phyloP scores from a whole-genome alignment of 306 rosid genomes.

The Alnus rubra region DNA sequence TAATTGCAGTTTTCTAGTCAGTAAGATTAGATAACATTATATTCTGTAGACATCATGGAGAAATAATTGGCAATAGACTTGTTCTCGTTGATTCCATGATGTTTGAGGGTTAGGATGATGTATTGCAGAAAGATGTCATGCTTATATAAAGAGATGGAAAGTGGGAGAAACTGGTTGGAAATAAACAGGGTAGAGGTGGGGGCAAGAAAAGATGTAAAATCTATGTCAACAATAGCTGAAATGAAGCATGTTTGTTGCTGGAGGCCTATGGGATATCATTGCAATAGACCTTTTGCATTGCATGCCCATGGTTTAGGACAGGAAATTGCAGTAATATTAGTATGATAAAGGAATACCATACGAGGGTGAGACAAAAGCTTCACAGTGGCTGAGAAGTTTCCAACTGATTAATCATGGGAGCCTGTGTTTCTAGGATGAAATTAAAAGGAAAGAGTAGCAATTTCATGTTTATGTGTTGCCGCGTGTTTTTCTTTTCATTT shows the following conservation, averaged over 20 bases:
- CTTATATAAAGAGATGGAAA: background rate
- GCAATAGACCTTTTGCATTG: background rate
- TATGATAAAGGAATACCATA: background rate
- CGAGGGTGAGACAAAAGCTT: background rate
- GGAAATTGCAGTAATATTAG: background rate
- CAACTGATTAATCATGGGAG: background rate
- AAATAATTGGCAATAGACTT: no score
- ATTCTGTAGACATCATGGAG: no score
- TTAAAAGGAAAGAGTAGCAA: background rate
- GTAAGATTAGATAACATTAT: no score
- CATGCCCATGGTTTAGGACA: background rate
- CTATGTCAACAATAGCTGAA: background rate
- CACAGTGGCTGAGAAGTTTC: background rate
- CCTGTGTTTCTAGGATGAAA: background rate
- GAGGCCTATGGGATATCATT: no score
- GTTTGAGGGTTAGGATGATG: background rate
- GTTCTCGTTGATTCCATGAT: background rate
- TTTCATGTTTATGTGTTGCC: no score
- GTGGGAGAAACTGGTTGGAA: background rate
- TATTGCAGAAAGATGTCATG: background rate
- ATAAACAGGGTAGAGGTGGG: background rate
- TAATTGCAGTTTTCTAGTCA: background rate
- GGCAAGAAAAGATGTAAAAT: background rate
- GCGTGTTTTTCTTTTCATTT: no score
- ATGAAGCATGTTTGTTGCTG: background rate